Evolutionary conservation across 2,329 filamentous ascomycete genomes (phyloP).

Genomic region (Colletotrichum sublineola): DNA sequence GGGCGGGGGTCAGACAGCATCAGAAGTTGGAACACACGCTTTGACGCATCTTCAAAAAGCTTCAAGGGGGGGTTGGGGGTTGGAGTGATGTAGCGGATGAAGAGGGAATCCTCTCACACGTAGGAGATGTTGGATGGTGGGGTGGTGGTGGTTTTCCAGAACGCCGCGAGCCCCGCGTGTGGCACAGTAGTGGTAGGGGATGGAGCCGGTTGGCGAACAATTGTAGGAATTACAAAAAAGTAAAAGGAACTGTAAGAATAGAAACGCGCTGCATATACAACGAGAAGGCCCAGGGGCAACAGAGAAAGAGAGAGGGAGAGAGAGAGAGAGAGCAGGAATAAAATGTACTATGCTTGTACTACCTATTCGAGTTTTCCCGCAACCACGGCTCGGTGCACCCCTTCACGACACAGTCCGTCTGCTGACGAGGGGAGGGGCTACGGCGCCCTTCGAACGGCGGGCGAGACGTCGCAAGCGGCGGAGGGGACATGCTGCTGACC

Average conservation of each 20-base stretch:
- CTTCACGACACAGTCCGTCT: background rate
- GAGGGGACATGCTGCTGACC: background rate
- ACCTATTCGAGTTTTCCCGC: slow-evolving; percentile 15
- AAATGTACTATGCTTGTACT: slow-evolving; percentile 39
- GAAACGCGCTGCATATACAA: slow-evolving; percentile 34
- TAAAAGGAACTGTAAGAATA: slow-evolving; percentile 37
- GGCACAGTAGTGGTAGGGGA: background rate
- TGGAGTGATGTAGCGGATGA: background rate
- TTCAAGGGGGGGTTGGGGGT: too few species aligned
- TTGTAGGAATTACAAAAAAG: slow-evolving; percentile 39
- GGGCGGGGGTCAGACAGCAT: background rate
- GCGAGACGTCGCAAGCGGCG: background rate
- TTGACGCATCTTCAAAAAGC: background rate
- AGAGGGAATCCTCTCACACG: background rate
- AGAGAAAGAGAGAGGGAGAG: too few species aligned
- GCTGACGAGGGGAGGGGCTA: background rate
- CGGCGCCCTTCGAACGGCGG: background rate
- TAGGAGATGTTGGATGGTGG: background rate
- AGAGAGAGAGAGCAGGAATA: background rate
- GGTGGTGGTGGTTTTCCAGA: background rate
- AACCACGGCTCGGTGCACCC: slow-evolving; percentile 3
- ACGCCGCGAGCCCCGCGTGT: background rate
- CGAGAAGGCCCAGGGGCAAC: background rate
- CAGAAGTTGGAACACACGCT: background rate
- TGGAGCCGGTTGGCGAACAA: background rate